phyloP scores from a whole-genome alignment of 345 rosid species.

The Streptanthus diversifolius region DNA sequence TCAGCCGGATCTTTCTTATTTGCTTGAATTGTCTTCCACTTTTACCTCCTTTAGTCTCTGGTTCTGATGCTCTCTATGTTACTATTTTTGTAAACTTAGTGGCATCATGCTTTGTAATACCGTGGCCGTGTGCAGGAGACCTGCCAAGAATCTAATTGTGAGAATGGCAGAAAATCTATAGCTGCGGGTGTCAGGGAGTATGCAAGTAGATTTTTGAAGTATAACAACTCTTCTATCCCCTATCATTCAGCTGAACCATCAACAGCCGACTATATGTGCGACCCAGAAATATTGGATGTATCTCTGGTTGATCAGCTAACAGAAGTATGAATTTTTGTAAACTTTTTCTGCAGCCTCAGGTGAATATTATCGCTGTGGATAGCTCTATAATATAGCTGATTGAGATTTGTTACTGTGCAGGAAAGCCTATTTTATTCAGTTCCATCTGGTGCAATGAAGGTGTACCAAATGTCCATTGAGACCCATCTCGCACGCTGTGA shows the following conservation, averaged over 20 bases:
- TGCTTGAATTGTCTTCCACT: background rate
- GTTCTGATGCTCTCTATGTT: conserved; percentile 4
- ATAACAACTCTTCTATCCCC: conserved; percentile 45
- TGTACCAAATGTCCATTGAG: conserved; percentile 77
- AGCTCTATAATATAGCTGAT: conserved; percentile 14
- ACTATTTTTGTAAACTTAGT: conserved; percentile 1
- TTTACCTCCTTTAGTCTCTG: conserved; percentile 5
- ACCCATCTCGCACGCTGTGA: conserved; percentile 49
- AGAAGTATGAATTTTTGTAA: conserved; percentile 56
- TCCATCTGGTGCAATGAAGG: conserved; percentile 78
- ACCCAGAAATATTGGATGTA: conserved; percentile 48
- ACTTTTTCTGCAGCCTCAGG: conserved; percentile 1
- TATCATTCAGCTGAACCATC: conserved; percentile 60
- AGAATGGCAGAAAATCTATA: conserved; percentile 35
- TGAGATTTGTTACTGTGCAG: conserved; percentile 45
- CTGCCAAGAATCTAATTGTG: conserved; percentile 39
- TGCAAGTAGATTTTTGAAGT: conserved; percentile 78
- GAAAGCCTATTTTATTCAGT: conserved; percentile 90
- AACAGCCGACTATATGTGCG: conserved; percentile 54
- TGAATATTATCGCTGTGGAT: background rate
- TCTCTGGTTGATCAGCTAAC: conserved; percentile 71
- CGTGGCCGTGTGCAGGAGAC: conserved; percentile 45
- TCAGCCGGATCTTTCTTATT: background rate
- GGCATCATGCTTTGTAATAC: conserved; percentile 14
- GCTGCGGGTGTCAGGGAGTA: conserved; percentile 53